Percentiles rank a stretch among this genome's conserved stretches.
Evolutionary conservation across 768 basidiomycete genomes (phyloP).

Genomic region (Steccherinum ochraceum): DNA sequence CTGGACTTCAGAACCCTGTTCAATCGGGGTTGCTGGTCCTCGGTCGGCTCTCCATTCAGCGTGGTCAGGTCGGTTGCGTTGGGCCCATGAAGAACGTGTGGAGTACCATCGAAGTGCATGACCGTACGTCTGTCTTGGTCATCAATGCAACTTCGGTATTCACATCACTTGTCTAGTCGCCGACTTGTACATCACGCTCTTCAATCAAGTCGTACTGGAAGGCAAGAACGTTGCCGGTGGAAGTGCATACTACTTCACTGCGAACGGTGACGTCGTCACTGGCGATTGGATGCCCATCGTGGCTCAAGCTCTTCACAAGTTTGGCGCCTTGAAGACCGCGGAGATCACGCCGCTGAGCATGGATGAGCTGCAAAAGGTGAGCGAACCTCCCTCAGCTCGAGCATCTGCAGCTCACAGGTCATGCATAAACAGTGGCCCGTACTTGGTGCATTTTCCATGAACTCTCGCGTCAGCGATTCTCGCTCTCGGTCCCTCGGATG

Average conservation of each 20-base stretch:
- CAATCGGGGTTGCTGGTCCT: no score
- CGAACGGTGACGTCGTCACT: conserved; percentile 22
- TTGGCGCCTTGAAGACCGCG: conserved; percentile 19
- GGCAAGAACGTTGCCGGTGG: conserved; percentile 22
- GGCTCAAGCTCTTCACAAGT: conserved; percentile 24
- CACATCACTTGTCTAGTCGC: no score
- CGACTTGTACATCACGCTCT: conserved; percentile 32
- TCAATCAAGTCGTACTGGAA: conserved; percentile 25
- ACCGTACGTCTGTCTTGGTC: no score
- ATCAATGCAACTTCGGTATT: no score
- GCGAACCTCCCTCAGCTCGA: conserved; percentile 35
- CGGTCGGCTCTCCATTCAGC: no score
- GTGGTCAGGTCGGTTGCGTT: no score
- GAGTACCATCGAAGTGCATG: no score
- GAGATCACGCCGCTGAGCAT: conserved; percentile 36
- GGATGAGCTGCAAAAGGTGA: conserved; percentile 36
- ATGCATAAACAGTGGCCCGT: neutral
- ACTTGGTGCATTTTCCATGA: conserved; percentile 5
- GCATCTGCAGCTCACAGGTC: neutral
- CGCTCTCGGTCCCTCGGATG: conserved; percentile 9
- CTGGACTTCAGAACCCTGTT: conserved; percentile 46
- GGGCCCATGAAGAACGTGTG: no score
- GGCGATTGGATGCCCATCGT: conserved; percentile 27
- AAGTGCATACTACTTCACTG: conserved; percentile 27
- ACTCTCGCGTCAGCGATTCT: conserved; percentile 6